A percentile compares a stretch with the other conserved stretches of the same genome.
These are phyloP conservation scores for Fusarium sororula DNA, from an alignment of 2,329 filamentous ascomycete species.

Conservation along the genomic window DNA sequence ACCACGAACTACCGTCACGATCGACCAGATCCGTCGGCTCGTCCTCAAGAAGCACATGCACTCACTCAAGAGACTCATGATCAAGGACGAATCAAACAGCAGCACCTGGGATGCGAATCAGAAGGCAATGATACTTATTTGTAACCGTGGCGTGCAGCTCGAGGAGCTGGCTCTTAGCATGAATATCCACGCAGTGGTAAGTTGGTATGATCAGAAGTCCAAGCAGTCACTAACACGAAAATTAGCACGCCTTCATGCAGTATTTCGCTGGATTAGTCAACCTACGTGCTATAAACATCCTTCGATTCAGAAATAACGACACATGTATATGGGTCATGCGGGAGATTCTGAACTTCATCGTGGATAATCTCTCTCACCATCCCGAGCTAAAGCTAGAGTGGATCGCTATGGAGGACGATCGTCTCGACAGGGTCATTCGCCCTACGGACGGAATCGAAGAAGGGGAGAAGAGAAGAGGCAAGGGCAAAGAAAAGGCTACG, in stretches of 20 bases:
- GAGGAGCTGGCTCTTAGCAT: constrained; percentile 66
- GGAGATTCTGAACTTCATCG: constrained; percentile 66
- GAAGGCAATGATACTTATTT: constrained; percentile 64
- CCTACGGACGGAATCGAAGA: constrained; percentile 46
- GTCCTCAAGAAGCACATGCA: constrained; percentile 67
- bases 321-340: constrained; percentile 65
- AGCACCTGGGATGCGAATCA: constrained; percentile 66
- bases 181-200: constrained; percentile 63
- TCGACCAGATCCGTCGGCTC: constrained; percentile 66
- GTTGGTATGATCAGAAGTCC: constrained; percentile 36
- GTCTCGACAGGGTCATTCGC: constrained; percentile 60
- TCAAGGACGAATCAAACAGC: constrained; percentile 63
- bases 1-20: constrained; percentile 58
- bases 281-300: constrained; percentile 65
- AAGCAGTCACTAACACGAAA: constrained; percentile 9
- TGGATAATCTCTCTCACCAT: constrained; percentile 66
- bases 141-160: constrained; percentile 57
- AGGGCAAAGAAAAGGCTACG: constrained; percentile 48
- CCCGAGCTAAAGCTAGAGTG: constrained; percentile 66
- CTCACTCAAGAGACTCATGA: constrained; percentile 65
- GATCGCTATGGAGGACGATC: constrained; percentile 63
- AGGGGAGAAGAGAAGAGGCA: constrained; percentile 44
- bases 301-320: constrained; percentile 64
- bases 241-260: constrained; percentile 66
- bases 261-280: constrained; percentile 57